Base-by-base conservation (phyloP, 495 filamentous ascomycete genomes). In the Glutinoglossum americanum region DNA sequence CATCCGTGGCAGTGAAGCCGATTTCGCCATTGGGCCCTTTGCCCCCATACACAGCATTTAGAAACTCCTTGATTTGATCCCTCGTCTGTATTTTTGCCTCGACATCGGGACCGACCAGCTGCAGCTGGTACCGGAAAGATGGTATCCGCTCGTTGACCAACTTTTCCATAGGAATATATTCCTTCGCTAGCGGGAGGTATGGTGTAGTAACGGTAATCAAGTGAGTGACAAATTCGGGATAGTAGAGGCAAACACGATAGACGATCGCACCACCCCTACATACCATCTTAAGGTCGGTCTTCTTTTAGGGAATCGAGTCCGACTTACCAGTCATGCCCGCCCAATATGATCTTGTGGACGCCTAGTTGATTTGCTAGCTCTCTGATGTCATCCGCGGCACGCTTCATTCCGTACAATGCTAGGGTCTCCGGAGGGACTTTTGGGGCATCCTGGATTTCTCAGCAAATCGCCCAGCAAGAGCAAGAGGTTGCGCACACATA, bases 291-390 rank as follows among this genome's bases (percentile, higher is more conserved):
- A 48, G 4, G 17, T 56, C 44, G 5, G 41, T 21, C 9, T 25
- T 30, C 35, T 21, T 15, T 33, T 32, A 25, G 41, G 21, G 3
- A 44, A 1, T 15, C 27, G 23, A 77, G 60, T 17, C 67, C 62
- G 48, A 71, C 73, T 64, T 81, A 87, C 89, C 89, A 94, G 67
- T 94, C 88, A 66, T 94, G 88, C 8, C 87, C 88, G 15, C 84
- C 83, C 13, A 94, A 73, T 28, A 93, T 80, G 60, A 87, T 80
- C 9, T 67, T 71, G 10, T 69, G 65, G 39, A 74, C 73, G 23
- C 78, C 72, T 23, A 90, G 69, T 23, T 80, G 74, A 3, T 66
- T 63, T 4, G 81, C 77, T 8, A 88, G 72, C 58, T 75, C 78
- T 23, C 75, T 78, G 62, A 93, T 77, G 64, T 89, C 85, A 45